These are phyloP conservation scores for Neurospora cerealis DNA, from an alignment of 495 filamentous ascomycete genomes.

Conservation along the genomic window DNA sequence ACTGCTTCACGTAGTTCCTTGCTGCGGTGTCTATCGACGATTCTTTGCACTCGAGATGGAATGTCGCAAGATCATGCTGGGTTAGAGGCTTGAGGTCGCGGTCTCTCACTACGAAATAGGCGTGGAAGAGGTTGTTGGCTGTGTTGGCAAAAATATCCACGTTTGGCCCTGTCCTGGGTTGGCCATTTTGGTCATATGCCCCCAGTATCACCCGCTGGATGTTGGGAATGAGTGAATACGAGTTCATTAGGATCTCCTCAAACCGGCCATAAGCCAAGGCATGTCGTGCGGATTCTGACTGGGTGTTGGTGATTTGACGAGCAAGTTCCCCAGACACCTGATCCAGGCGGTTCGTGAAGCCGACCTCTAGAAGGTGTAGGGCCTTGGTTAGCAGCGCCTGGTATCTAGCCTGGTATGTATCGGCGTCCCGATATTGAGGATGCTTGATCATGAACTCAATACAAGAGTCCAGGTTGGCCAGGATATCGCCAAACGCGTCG, in stretches of 20 bases:
- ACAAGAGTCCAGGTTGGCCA: constrained; percentile 75
- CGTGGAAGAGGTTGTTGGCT: constrained; percentile 35
- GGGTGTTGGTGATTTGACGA: constrained; percentile 33
- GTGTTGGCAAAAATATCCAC: constrained; percentile 56
- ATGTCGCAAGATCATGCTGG: constrained; percentile 43
- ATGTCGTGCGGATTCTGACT: constrained; percentile 39
- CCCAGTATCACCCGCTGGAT: constrained; percentile 35
- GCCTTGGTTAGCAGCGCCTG: constrained; percentile 62
- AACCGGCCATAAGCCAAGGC: constrained; percentile 42
- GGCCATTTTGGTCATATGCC: constrained; percentile 52
- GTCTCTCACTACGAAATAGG: constrained; percentile 33
- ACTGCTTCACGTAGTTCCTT: constrained; percentile 40
- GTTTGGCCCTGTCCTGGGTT: constrained; percentile 42
- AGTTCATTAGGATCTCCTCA: constrained; percentile 36
- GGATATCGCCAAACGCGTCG: constrained; percentile 74
- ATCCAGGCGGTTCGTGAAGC: constrained; percentile 35
- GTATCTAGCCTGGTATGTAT: constrained; percentile 81
- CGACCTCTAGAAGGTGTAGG: constrained; percentile 43
- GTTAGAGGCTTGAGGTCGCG: constrained; percentile 43
- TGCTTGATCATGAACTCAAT: constrained; percentile 81
- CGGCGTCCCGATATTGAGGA: constrained; percentile 73
- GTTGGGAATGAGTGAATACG: constrained; percentile 36
- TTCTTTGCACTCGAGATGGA: constrained; percentile 35
- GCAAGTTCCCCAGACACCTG: constrained; percentile 35
- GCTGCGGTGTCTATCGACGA: constrained; percentile 33